Percentiles rank a stretch among this genome's conserved stretches.
These are phyloP conservation scores for Marchantia polymorpha DNA, from an alignment of 225 moss, liverwort and hornwort genomes.

Conservation along the genomic window DNA sequence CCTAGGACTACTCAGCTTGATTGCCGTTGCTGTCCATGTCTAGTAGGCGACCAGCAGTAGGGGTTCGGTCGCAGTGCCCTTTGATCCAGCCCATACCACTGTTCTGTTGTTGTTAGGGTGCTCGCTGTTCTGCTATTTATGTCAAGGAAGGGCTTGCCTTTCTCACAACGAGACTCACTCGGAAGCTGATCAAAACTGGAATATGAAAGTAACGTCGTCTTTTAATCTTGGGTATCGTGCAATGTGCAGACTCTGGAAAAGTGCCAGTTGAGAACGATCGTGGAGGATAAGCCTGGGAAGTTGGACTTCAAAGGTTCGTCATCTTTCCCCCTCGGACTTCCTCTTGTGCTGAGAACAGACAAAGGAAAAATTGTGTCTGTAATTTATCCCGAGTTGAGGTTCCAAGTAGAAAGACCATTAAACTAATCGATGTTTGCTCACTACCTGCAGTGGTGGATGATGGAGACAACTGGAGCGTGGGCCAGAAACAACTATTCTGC, in stretches of 20 bases:
- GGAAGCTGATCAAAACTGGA: neutral
- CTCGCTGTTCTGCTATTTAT: neutral
- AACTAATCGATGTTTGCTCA: neutral
- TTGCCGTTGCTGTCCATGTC: neutral
- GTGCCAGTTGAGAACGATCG: slow-evolving; percentile 43
- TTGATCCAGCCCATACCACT: neutral
- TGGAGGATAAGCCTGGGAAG: slow-evolving; percentile 43
- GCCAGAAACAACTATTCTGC: slow-evolving; percentile 51
- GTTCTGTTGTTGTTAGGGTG: neutral
- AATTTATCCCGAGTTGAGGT: neutral
- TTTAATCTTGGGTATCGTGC: neutral
- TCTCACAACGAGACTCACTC: neutral
- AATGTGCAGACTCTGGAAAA: slow-evolving; percentile 34
- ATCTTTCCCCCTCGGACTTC: neutral
- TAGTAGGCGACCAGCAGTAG: neutral
- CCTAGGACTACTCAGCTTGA: neutral
- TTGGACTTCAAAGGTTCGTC: slow-evolving; percentile 38
- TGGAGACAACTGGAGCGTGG: slow-evolving; percentile 55
- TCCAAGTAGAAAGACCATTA: too few species aligned
- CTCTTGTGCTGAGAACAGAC: neutral
- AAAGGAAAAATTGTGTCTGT: neutral
- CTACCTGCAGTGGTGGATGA: slow-evolving; percentile 45
- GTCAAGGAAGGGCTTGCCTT: neutral
- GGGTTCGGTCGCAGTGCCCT: neutral
- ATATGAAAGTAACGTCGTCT: neutral